phyloP scores from a whole-genome alignment of 805 yeast genomes.

The Blastobotrys peoriensis region DNA sequence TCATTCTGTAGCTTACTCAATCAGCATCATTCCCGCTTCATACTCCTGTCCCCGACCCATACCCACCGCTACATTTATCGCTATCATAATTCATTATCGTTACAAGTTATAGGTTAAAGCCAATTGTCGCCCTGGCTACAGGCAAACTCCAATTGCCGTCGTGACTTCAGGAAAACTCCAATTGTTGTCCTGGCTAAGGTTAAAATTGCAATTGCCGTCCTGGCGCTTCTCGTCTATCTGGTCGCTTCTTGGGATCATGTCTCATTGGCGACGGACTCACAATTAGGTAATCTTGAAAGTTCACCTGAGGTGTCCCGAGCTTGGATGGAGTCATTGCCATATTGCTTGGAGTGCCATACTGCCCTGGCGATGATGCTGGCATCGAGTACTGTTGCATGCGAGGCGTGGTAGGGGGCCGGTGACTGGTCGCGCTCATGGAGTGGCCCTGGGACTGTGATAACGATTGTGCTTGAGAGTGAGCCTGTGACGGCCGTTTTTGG shows the following conservation, averaged over 20 bases:
- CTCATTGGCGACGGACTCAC: background rate
- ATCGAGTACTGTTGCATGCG: background rate
- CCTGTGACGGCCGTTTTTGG: constrained; percentile 20
- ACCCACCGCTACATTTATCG: no score
- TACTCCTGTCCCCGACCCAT: no score
- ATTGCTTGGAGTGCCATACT: background rate
- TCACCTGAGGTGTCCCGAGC: background rate
- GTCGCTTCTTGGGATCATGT: background rate
- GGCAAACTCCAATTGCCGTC: no score
- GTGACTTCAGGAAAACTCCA: no score
- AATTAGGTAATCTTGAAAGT: background rate
- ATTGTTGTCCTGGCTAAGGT: no score
- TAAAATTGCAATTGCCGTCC: background rate
- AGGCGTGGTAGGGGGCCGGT: constrained; percentile 10
- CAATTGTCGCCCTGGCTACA: no score
- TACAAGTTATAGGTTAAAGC: no score
- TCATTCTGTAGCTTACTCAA: no score
- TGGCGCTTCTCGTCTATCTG: background rate
- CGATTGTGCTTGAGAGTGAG: constrained; percentile 15
- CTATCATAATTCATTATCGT: no score
- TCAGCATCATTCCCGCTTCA: no score
- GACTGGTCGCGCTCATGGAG: constrained; percentile 33
- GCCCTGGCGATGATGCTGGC: background rate
- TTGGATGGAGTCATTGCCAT: background rate
- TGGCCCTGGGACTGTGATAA: constrained; percentile 10